Evolutionary conservation across 2,329 filamentous ascomycete genomes (phyloP).

Genomic region (Huntiella decipiens): DNA sequence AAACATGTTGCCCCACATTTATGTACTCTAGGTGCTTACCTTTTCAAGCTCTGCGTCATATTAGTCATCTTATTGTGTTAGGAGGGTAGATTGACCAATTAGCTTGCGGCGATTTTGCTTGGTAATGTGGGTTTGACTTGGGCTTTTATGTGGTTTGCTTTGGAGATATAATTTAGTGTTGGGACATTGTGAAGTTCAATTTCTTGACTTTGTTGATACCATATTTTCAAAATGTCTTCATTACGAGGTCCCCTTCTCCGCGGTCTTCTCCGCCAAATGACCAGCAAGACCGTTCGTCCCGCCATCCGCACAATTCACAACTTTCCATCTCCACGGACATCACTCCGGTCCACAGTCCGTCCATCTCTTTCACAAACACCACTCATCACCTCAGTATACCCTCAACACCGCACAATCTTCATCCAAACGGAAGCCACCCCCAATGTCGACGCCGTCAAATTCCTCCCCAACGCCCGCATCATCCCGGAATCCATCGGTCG

Average conservation of each 20-base stretch:
- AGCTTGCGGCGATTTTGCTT: constrained; percentile 3
- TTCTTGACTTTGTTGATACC: neutral
- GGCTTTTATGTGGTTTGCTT: constrained; percentile 2
- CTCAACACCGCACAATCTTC: constrained; percentile 58
- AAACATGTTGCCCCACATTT: no score
- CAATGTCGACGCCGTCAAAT: constrained; percentile 91
- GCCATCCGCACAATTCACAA: neutral
- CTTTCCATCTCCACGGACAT: constrained; percentile 1
- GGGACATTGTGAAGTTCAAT: no score
- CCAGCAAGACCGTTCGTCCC: neutral
- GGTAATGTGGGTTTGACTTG: constrained; percentile 4
- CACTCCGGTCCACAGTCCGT: constrained; percentile 11
- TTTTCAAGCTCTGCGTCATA: constrained; percentile 4
- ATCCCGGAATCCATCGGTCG: constrained; percentile 55
- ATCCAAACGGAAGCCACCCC: constrained; percentile 94
- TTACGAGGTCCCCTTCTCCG: constrained; percentile 3
- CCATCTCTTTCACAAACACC: constrained; percentile 12
- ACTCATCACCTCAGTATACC: constrained; percentile 15
- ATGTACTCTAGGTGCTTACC: neutral
- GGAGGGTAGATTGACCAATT: constrained; percentile 5
- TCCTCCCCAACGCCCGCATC: constrained; percentile 75
- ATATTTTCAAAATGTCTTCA: constrained; percentile 4
- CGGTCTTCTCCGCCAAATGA: constrained; percentile 9
- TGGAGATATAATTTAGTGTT: neutral
- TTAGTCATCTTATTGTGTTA: constrained; percentile 3